phyloP scores from a whole-genome alignment of 2,329 filamentous ascomycete genomes.

The Penicillium sp. region DNA sequence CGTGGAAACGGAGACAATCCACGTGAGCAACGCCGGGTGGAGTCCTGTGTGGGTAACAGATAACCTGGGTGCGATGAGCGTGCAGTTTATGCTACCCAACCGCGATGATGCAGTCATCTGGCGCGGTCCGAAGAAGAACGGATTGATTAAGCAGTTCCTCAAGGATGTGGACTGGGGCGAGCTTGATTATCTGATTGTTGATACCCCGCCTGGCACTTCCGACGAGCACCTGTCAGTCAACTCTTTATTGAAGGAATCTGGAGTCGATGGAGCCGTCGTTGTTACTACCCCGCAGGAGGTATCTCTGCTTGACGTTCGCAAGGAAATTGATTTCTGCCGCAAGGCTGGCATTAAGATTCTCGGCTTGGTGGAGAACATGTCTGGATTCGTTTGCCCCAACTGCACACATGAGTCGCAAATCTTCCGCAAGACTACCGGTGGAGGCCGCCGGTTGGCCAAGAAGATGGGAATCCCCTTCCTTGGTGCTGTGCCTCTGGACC shows the following conservation, averaged over 20 bases:
- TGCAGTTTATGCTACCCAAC: conserved; percentile 97
- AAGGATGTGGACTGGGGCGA: conserved; percentile 99
- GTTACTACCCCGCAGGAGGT: conserved; percentile 97
- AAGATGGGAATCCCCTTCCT: conserved; percentile 90
- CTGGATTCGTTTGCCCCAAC: conserved; percentile 91
- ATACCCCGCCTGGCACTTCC: conserved; percentile 92
- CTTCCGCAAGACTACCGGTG: conserved; percentile 89
- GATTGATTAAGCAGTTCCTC: conserved; percentile 94
- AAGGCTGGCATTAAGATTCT: conserved; percentile 90
- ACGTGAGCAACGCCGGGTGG: conserved; percentile 88
- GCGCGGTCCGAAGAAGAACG: conserved; percentile 98
- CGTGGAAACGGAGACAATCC: conserved; percentile 90
- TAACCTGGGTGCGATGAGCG: conserved; percentile 93
- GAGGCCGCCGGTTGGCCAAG: conserved; percentile 77
- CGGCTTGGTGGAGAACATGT: conserved; percentile 97
- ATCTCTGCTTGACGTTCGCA: conserved; percentile 86
- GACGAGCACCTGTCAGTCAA: conserved; percentile 97
- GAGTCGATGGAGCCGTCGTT: conserved; percentile 90
- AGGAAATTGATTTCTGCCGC: conserved; percentile 96
- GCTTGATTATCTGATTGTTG: conserved; percentile 88
- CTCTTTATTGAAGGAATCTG: conserved; percentile 85
- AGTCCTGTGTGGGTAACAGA: conserved; percentile 94
- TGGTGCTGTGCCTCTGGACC: conserved; percentile 88
- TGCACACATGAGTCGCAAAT: conserved; percentile 83
- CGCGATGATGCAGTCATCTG: conserved; percentile 96